These are phyloP conservation scores for Ganoderma sp. DNA, from an alignment of 1,284 basidiomycete species.

Conservation along the genomic window DNA sequence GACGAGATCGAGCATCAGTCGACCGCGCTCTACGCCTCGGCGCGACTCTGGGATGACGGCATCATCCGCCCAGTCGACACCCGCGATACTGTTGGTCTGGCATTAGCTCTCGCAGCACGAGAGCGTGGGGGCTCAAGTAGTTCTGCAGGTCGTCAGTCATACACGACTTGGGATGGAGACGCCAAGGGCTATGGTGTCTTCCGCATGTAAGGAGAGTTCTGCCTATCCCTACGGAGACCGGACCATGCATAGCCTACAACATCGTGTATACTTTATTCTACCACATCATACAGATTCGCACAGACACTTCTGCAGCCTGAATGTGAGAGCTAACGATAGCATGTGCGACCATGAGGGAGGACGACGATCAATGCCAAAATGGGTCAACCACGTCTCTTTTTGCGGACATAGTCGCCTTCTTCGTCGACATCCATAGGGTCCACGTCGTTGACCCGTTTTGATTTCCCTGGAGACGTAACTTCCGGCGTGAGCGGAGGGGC, in stretches of 20 bases:
- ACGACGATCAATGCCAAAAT: neutral
- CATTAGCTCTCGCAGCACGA: slow-evolving; percentile 75
- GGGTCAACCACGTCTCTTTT: slow-evolving; percentile 34
- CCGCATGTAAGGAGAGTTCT: slow-evolving; percentile 68
- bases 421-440: slow-evolving; percentile 41
- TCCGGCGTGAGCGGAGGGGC: slow-evolving; percentile 27
- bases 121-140: slow-evolving; percentile 38
- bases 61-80: slow-evolving; percentile 94
- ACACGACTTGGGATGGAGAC: slow-evolving; percentile 75
- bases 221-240: neutral
- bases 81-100: slow-evolving; percentile 84
- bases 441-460: slow-evolving; percentile 31
- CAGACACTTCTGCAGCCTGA: neutral
- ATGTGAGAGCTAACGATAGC: neutral
- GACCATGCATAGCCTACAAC: neutral
- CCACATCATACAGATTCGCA: neutral
- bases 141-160: slow-evolving; percentile 33
- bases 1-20: slow-evolving; percentile 88
- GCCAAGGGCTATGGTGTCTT: slow-evolving; percentile 86
- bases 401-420: slow-evolving; percentile 31
- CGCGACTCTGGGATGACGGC: slow-evolving; percentile 94
- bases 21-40: slow-evolving; percentile 85
- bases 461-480: slow-evolving; percentile 11
- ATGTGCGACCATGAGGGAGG: neutral
- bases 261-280: neutral